Evolutionary conservation across 2,329 filamentous ascomycete species (phyloP).

Genomic region (Ceratocystis smalleyi): DNA sequence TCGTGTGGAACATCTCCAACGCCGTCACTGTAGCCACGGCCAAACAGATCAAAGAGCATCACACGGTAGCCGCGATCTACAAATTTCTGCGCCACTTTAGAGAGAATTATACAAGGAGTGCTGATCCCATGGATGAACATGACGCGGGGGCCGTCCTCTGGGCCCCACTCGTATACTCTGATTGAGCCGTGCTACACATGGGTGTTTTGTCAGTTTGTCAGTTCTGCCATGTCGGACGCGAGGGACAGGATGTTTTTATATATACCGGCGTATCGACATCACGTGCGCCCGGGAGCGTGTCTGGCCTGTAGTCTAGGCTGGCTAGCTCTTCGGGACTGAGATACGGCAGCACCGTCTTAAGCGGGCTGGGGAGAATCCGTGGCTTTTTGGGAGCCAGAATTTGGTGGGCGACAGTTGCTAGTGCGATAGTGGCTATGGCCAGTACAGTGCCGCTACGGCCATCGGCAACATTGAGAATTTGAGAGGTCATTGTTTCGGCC

Average conservation of each 20-base stretch:
- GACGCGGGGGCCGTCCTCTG: slow-evolving; percentile 55
- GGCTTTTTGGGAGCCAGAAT: slow-evolving; percentile 28
- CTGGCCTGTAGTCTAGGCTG: slow-evolving; percentile 42
- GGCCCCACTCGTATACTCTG: slow-evolving; percentile 70
- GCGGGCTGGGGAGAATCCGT: slow-evolving; percentile 30
- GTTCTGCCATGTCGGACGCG: no score
- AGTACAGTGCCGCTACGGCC: slow-evolving; percentile 23
- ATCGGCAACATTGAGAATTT: slow-evolving; percentile 8
- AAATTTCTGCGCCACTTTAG: slow-evolving; percentile 49
- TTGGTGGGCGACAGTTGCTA: slow-evolving; percentile 25
- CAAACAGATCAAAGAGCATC: slow-evolving; percentile 63
- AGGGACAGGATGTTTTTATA: background rate
- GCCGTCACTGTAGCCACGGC: slow-evolving; percentile 50
- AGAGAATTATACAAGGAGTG: slow-evolving; percentile 61
- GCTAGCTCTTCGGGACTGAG: slow-evolving; percentile 26
- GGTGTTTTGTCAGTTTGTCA: background rate
- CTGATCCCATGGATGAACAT: slow-evolving; percentile 72
- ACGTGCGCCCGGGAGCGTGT: slow-evolving; percentile 54
- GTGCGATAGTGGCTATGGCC: slow-evolving; percentile 28
- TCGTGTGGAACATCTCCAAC: slow-evolving; percentile 55
- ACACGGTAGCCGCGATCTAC: slow-evolving; percentile 58
- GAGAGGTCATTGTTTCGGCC: slow-evolving; percentile 7
- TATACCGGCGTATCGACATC: slow-evolving; percentile 52
- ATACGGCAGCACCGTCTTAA: slow-evolving; percentile 27
- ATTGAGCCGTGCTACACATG: slow-evolving; percentile 49